Evolutionary conservation across 768 basidiomycete species (phyloP), one percentile per base, ranked within the genome.

Genomic region (Xerocomus brunneocitrinus): DNA sequence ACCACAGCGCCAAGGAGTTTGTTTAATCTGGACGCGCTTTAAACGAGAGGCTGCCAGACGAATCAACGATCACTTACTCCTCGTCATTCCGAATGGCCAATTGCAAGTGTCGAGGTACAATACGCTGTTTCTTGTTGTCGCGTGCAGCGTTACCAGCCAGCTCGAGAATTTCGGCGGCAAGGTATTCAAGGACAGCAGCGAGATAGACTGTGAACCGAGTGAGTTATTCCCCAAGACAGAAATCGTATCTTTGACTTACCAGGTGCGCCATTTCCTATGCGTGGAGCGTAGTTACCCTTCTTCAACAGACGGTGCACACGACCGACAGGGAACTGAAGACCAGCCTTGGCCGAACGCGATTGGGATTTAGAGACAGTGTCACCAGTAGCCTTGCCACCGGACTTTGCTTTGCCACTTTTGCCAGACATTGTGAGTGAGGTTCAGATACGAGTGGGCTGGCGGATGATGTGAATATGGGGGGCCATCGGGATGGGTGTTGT

Each of bases 21-120:
- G 61, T 71, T 73, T 53, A 76, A 66, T 47, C 71, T 72, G 35
- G 7, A 30, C 1, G 10, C 1, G 30, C 7, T 9, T 58, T n/a
- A n/a, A 52, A 30, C 0, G 12, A 3, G 5, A 16, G 9, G 25
- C 13, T 24, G 2, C n/a, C n/a, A n/a, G 9, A 39, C 40, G 19
- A 14, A 0, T 0, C 3, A 27, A 13, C 16, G 19, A 24, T 5
- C 30, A 50, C 58, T 32, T 32, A 76, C 73, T 78, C 80, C 59
- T 82, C 80, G 59, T 82, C 81, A 66, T 82, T 80, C 57, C 83
- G 77, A 66, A 84, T 82, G 59, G 83, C 83, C 64, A 84, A 73
- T 66, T 84, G 82, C 56, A 84, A 67, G 72, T 84, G 82, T 55
- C 83, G 79, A 53, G 82, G 83, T 16, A 82, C 78, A 63, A 84